Evolutionary conservation across 306 rosid genomes (phyloP), one percentile per base, ranked within the genome.

Genomic region (Ormosia emarginata): DNA sequence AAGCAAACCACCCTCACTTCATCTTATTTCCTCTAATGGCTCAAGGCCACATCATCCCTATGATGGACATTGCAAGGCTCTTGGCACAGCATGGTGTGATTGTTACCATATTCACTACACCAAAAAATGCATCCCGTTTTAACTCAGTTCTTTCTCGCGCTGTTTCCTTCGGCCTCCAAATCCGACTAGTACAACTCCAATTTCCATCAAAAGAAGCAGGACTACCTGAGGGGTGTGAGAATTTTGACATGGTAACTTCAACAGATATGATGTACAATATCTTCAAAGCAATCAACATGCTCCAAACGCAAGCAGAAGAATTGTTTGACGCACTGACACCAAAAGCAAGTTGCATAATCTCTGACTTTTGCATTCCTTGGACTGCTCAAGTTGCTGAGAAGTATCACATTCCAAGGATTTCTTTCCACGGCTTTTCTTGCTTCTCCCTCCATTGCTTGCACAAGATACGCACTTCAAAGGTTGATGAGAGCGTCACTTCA

Each of bases 201-300:
- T 78, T 87, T 2, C 88, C 90, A 12, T 78, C 61, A 12, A 61
- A 67, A 37, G 77, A 87, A 81, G 86, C 41, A 6, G 93, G 94
- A 1, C 58, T 92, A 8, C 93, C 94, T 0, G 69, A 87, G 4
- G 91, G 94, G 2, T 84, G 85, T 41, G 94, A 89, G 68, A 92
- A 32, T 85, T 8, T 86, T 0, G 92, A 92, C 72, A 85, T 81
- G 87, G 3, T 81, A 3, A 59, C 85, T 15, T 77, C 90, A 15
- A 0, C 1, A 2, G 62, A 44, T 0, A 17, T 18, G 49, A 1
- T 44, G 2, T 0, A 0, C 12, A 76, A 5, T 2, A 4, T 92
- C 40, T 79, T 86, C 32, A 0, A 0, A 0, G 91, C 85, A 61
- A 56, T 79, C 0, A 3, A 0, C 17, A 14, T 83, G 85, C 87